Evolutionary conservation across 2,329 filamentous ascomycete species (phyloP).

Genomic region (Dissoconium aciculare): DNA sequence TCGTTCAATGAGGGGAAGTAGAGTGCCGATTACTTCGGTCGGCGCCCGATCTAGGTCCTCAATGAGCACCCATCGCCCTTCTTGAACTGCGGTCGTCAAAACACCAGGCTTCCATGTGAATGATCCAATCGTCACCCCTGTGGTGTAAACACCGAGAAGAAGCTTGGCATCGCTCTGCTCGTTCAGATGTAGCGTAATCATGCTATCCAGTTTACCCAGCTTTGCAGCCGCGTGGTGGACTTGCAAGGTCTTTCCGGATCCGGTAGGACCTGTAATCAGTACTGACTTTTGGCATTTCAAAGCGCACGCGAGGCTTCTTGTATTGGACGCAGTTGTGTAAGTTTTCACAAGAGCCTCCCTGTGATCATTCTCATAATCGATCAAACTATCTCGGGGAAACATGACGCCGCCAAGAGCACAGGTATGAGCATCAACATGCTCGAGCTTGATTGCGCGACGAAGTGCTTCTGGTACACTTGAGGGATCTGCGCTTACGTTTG

Average conservation of each 20-base stretch:
- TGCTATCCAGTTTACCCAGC: conserved; percentile 61
- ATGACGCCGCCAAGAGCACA: conserved; percentile 51
- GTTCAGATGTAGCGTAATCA: conserved; percentile 92
- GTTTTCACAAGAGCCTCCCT: conserved; percentile 48
- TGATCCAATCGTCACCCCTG: conserved; percentile 70
- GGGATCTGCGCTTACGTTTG: too few relatives aligned
- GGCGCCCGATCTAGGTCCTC: conserved; percentile 93
- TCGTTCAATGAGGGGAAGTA: conserved; percentile 82
- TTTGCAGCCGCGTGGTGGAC: conserved; percentile 68
- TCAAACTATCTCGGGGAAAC: conserved; percentile 40
- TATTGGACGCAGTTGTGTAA: conserved; percentile 55
- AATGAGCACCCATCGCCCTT: conserved; percentile 92
- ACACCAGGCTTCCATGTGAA: conserved; percentile 90
- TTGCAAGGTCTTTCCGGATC: conserved; percentile 79
- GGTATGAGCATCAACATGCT: conserved; percentile 28
- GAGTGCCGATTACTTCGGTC: conserved; percentile 82
- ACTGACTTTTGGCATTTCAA: conserved; percentile 57
- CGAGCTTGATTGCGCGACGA: conserved; percentile 7
- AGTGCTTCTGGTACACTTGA: not conserved
- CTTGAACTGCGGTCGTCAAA: conserved; percentile 79
- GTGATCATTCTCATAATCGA: not conserved
- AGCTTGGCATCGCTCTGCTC: conserved; percentile 98
- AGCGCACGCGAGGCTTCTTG: conserved; percentile 51
- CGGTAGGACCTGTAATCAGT: conserved; percentile 66
- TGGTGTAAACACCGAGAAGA: conserved; percentile 85